Percentiles rank a stretch among this genome's conserved stretches.
These are phyloP conservation scores for Xylariaceae sp. DNA, from an alignment of 2,329 filamentous ascomycete species.

Conservation along the genomic window DNA sequence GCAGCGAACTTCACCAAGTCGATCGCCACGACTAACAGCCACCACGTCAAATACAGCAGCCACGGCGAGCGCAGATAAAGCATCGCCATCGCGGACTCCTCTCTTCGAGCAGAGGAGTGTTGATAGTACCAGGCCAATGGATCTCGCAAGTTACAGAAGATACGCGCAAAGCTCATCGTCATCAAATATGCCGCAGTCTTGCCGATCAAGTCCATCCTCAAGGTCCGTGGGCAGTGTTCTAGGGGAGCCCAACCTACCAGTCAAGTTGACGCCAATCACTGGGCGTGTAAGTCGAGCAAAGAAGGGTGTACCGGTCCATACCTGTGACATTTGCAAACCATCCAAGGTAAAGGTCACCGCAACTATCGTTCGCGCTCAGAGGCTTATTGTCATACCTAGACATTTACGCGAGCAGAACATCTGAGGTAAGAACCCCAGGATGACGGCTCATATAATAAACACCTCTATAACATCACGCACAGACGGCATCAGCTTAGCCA, in stretches of 20 bases:
- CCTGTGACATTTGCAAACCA: slow-evolving; percentile 47
- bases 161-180: slow-evolving; percentile 36
- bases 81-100: slow-evolving; percentile 26
- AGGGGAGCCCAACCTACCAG: slow-evolving; percentile 34
- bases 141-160: slow-evolving; percentile 33
- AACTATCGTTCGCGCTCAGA: neutral
- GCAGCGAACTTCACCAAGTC: slow-evolving; percentile 34
- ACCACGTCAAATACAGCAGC: slow-evolving; percentile 24
- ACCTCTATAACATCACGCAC: slow-evolving; percentile 26
- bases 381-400: slow-evolving; percentile 37
- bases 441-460: neutral
- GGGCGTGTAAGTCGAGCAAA: slow-evolving; percentile 53
- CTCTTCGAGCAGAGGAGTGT: slow-evolving; percentile 39
- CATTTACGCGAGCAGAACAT: slow-evolving; percentile 59
- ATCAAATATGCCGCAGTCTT: slow-evolving; percentile 29
- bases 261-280: slow-evolving; percentile 53
- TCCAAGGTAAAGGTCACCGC: slow-evolving; percentile 40
- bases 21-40: slow-evolving; percentile 30
- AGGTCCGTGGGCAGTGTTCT: slow-evolving; percentile 38
- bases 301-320: slow-evolving; percentile 55
- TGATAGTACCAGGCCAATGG: slow-evolving; percentile 47
- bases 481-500: slow-evolving; percentile 60
- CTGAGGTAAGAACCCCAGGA: slow-evolving; percentile 42
- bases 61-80: slow-evolving; percentile 11
- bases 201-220: slow-evolving; percentile 32